Conservation (phyloP, 495 filamentous ascomycete genomes). For the Penicillium flavigenum region DNA sequence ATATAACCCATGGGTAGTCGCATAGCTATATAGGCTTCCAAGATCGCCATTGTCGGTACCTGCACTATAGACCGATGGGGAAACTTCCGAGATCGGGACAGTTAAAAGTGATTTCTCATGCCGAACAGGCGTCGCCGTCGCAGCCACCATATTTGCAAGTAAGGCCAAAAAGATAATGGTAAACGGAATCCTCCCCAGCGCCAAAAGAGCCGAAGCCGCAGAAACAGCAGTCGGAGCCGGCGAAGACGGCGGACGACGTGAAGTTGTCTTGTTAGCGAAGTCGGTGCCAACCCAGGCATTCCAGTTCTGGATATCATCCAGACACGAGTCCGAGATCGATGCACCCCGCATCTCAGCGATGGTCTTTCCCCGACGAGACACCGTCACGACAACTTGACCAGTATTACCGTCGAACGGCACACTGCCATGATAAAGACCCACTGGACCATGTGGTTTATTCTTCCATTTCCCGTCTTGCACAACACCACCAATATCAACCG, state of each 20-base stretch:
- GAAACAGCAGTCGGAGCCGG: not conserved
- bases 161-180: constrained; percentile 6
- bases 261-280: not conserved
- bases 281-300: constrained; percentile 11
- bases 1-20: not conserved
- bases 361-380: constrained; percentile 2
- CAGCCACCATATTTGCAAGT: constrained; percentile 9
- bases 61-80: not conserved
- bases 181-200: not conserved
- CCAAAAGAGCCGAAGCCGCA: constrained; percentile 5
- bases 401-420: constrained; percentile 46
- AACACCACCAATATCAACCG: constrained; percentile 31
- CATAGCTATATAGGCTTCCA: not conserved
- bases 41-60: not conserved
- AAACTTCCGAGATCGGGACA: not conserved
- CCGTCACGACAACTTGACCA: constrained; percentile 29
- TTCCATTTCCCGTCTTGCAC: constrained; percentile 33
- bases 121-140: not conserved
- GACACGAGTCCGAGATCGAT: not conserved
- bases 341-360: constrained; percentile 11
- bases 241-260: not conserved
- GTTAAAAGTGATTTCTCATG: not conserved
- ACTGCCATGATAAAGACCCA: constrained; percentile 50
- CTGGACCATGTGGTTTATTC: constrained; percentile 22
- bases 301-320: constrained; percentile 11